A percentile compares a stretch with the other conserved stretches of the same genome.
These are phyloP conservation scores for Suillus placidus DNA, from an alignment of 768 basidiomycete species.

Conservation along the genomic window DNA sequence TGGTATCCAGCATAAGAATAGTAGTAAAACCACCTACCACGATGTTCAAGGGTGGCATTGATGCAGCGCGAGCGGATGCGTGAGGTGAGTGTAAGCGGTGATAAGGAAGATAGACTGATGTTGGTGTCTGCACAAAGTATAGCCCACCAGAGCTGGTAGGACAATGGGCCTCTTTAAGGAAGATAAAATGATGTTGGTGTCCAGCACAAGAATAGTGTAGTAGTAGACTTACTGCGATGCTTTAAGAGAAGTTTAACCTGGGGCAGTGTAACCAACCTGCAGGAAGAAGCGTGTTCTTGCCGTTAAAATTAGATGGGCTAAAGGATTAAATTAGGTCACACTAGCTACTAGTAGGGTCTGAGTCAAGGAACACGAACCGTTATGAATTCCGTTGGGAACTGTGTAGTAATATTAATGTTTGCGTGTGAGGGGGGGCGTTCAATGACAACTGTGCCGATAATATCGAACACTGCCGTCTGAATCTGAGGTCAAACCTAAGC, in stretches of 20 bases:
- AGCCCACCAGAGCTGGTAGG: too few relatives aligned
- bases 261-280: not conserved
- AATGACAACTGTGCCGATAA: not conserved
- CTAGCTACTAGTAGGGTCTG: too few relatives aligned
- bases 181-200: constrained; percentile 92
- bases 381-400: not conserved
- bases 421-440: not conserved
- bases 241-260: too few relatives aligned
- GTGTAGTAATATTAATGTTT: not conserved
- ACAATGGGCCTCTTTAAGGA: constrained; percentile 46
- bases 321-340: too few relatives aligned
- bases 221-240: too few relatives aligned
- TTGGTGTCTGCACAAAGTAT: too few relatives aligned
- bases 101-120: too few relatives aligned
- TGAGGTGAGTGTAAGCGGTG: too few relatives aligned
- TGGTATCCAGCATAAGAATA: constrained; percentile 90
- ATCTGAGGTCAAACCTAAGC: not conserved
- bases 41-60: constrained; percentile 52
- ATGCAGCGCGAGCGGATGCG: constrained; percentile 17
- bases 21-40: constrained; percentile 73
- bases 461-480: not conserved
- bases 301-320: too few relatives aligned
- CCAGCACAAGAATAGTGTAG: constrained; percentile 88
- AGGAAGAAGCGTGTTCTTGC: not conserved
- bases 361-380: not conserved